These are phyloP conservation scores for Nakazawaea molendinolei DNA, from an alignment of 805 yeast species.

Conservation along the genomic window DNA sequence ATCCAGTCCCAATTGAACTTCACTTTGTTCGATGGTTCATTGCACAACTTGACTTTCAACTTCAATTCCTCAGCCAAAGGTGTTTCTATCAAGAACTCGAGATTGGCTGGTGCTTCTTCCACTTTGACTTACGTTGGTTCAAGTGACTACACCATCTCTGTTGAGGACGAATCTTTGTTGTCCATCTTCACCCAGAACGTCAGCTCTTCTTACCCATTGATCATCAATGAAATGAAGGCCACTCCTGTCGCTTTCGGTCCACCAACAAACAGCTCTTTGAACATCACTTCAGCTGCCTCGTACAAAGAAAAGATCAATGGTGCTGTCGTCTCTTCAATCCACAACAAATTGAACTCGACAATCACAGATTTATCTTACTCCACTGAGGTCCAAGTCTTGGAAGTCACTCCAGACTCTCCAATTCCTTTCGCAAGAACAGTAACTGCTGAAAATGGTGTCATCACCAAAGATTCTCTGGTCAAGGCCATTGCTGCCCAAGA, in stretches of 20 bases:
- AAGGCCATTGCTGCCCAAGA: too few relatives aligned
- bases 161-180: constrained; percentile 8
- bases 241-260: constrained; percentile 13
- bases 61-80: constrained; percentile 15
- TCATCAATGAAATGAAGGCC: constrained; percentile 12
- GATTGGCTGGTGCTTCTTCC: constrained; percentile 11
- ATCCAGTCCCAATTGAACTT: constrained; percentile 20
- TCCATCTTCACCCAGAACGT: constrained; percentile 11
- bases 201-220: constrained; percentile 13
- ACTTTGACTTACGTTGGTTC: constrained; percentile 12
- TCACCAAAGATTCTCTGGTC: constrained; percentile 14
- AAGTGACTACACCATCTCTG: constrained; percentile 4
- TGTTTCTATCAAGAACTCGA: constrained; percentile 15
- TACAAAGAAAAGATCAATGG: constrained; percentile 10
- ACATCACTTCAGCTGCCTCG: constrained; percentile 8
- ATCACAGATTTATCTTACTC: constrained; percentile 11
- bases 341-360: constrained; percentile 13
- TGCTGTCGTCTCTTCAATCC: neutral
- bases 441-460: constrained; percentile 14
- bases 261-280: constrained; percentile 10
- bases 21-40: constrained; percentile 20
- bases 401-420: constrained; percentile 2
- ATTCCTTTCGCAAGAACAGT: constrained; percentile 15
- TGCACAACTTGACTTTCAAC: constrained; percentile 16
- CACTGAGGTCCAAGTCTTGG: constrained; percentile 11